Conservation (phyloP, 2,329 filamentous ascomycete species). For the Cordyceps militaris region DNA sequence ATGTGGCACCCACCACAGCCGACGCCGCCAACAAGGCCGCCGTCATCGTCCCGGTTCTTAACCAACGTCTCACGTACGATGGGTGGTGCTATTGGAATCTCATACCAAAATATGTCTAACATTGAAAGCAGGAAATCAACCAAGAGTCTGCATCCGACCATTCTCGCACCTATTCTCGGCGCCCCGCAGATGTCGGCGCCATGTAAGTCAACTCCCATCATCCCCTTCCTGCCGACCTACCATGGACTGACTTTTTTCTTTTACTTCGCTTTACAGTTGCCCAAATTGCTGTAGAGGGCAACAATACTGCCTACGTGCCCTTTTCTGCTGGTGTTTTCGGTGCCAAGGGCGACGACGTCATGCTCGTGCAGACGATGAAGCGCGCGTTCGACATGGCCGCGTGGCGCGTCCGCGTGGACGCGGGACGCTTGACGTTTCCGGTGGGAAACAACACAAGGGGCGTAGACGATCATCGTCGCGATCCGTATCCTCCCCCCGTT, state of each 20-base stretch:
- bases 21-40: conserved; percentile 19
- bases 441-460: conserved; percentile 13
- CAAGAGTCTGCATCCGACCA: conserved; percentile 21
- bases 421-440: conserved; percentile 25
- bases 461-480: conserved; percentile 13
- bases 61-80: neutral
- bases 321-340: conserved; percentile 27
- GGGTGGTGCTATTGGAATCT: no score
- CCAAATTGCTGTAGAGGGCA: conserved; percentile 25
- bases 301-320: conserved; percentile 23
- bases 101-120: neutral
- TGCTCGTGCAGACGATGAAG: conserved; percentile 23
- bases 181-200: conserved; percentile 27
- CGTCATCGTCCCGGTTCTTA: conserved; percentile 23
- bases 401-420: conserved; percentile 24
- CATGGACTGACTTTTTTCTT: neutral
- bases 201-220: conserved; percentile 25
- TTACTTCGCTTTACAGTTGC: conserved; percentile 19
- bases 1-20: conserved; percentile 19
- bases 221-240: neutral
- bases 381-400: conserved; percentile 21
- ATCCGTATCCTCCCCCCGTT: neutral
- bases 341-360: conserved; percentile 20
- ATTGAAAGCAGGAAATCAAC: neutral
- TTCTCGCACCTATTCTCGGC: conserved; percentile 25